phyloP scores from a whole-genome alignment of 164 flowering plant species.

The Pachysandra terminalis region DNA sequence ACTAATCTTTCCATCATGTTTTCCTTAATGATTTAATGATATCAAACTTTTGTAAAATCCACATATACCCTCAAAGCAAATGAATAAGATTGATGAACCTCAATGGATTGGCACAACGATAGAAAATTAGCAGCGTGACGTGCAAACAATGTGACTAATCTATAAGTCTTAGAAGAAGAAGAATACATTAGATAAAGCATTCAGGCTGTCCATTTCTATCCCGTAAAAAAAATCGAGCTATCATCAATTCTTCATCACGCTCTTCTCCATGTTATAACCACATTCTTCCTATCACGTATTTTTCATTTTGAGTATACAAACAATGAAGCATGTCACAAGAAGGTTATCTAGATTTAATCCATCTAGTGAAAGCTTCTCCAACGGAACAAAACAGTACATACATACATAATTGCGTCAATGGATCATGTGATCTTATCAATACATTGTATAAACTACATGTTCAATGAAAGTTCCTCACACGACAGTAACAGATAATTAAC shows the following conservation, averaged over 20 bases:
- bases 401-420: neutral
- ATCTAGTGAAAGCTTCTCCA: too few species aligned
- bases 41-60: too few species aligned
- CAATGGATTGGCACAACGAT: too few species aligned
- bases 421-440: neutral
- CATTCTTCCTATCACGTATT: neutral
- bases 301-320: neutral
- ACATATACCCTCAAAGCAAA: too few species aligned
- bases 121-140: too few species aligned
- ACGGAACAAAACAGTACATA: neutral
- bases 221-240: too few species aligned
- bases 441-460: neutral
- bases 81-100: too few species aligned
- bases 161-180: neutral
- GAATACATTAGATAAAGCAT: neutral
- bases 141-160: too few species aligned
- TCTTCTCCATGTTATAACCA: neutral
- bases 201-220: neutral
- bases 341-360: neutral
- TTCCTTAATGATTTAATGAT: too few species aligned
- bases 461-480: neutral
- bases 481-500: neutral
- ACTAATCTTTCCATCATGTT: too few species aligned
- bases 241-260: neutral
- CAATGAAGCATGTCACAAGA: neutral